Base-by-base conservation (phyloP, 2,329 filamentous ascomycete genomes). In the Pleurostoma richardsiae region DNA sequence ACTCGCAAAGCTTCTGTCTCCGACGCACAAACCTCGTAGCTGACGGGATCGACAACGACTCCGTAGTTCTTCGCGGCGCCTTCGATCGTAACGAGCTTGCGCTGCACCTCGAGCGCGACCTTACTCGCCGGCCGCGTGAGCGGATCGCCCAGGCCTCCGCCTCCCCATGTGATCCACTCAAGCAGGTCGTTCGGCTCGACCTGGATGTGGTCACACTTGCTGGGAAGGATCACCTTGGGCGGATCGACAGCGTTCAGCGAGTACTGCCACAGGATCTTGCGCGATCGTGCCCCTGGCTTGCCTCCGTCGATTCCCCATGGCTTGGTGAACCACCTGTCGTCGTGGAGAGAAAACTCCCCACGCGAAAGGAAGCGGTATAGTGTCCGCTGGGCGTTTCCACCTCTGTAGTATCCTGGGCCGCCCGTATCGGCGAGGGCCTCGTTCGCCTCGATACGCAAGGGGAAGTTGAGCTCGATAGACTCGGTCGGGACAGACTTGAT, bases 401-500 rank as follows among this genome's bases (percentile, higher is more conserved):
- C 72, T 1, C 72, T 66, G 56, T 62, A 72, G 50, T 63, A 72
- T 0, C 73, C 73, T 0, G 72, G 58, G 0, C 72, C 73, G 7
- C 73, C 72, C n/a, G 66, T 71, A 47, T 76, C 71, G 3, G 70
- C 61, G 2, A 76, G 59, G 4, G 68, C 68, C 50, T 75, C 68
- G 48, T 74, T 74, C 1, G 66, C 69, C 49, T 76, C 72, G 45
- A 76, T 67, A 19, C 70, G 64, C 8, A 75, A 61, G 3, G 71
- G 72, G 51, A 70, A 74, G 46, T 73, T 71, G 4, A 74, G 56
- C 50, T 75, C 72, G 40, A 72, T 70, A 42, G 64, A 71, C 54
- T 76, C 73, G 0, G 70, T 71, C 0, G 72, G 72, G 29, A 75
- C 72, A 2, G 67, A 71, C 50, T 75, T 76, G 58, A 76, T 74